phyloP scores from a whole-genome alignment of 805 yeast genomes.

The Candida arabinofermentans region DNA sequence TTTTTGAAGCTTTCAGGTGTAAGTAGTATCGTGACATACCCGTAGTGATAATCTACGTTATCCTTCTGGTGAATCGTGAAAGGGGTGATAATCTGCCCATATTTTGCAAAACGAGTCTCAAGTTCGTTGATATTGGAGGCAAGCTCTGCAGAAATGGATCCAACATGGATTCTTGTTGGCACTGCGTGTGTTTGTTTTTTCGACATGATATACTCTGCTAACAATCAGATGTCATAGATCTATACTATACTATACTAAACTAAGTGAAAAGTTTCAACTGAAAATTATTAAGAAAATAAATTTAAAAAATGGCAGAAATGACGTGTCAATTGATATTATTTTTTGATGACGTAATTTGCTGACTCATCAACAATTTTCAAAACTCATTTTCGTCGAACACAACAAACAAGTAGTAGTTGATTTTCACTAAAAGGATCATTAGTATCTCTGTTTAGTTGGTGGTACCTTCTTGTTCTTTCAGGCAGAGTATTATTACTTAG shows the following conservation, averaged over 20 bases:
- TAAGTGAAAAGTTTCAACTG: not conserved
- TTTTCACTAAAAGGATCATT: too few relatives aligned
- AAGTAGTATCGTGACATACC: conserved; percentile 58
- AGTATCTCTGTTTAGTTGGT: too few relatives aligned
- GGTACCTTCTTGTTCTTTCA: too few relatives aligned
- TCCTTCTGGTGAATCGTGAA: conserved; percentile 56
- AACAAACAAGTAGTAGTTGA: too few relatives aligned
- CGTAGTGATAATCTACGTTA: conserved; percentile 53
- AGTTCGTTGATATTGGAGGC: conserved; percentile 44
- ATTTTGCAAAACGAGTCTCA: conserved; percentile 52
- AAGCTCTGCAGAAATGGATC: conserved; percentile 56
- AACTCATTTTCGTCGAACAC: too few relatives aligned
- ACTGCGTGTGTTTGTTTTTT: not conserved
- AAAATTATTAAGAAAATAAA: not conserved
- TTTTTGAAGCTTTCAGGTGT: conserved; percentile 41
- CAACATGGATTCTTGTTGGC: conserved; percentile 48
- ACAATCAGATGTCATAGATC: too few relatives aligned
- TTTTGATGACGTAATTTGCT: not conserved
- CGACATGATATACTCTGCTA: too few relatives aligned
- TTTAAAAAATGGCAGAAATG: not conserved
- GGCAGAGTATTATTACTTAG: too few relatives aligned
- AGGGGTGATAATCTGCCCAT: conserved; percentile 49
- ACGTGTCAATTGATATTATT: not conserved
- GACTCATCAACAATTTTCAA: too few relatives aligned
- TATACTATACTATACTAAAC: not conserved